phyloP scores from a whole-genome alignment of 495 filamentous ascomycete species.

The Penicillium robsamsonii region DNA sequence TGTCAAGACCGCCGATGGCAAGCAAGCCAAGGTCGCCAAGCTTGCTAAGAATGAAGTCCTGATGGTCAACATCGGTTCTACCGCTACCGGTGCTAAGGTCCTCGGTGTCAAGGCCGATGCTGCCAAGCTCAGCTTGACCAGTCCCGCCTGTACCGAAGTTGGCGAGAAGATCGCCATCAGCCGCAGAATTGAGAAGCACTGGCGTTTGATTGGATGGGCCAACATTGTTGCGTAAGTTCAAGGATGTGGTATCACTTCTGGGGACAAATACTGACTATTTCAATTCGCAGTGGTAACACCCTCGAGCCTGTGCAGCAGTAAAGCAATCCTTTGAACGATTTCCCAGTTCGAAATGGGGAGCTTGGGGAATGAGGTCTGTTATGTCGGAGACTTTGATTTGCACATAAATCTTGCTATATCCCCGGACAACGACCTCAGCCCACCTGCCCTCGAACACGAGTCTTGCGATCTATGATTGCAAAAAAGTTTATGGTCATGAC shows the following conservation, averaged over 20 bases:
- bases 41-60: constrained; percentile 93
- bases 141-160: constrained; percentile 87
- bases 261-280: constrained; percentile 20
- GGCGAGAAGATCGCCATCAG: constrained; percentile 97
- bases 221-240: constrained; percentile 74
- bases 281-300: constrained; percentile 46
- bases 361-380: constrained; percentile 11
- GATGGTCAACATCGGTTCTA: constrained; percentile 99
- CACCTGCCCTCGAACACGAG: constrained; percentile 15
- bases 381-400: constrained; percentile 7
- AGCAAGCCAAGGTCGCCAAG: constrained; percentile 98
- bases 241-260: not conserved
- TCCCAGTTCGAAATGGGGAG: constrained; percentile 17
- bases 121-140: constrained; percentile 84
- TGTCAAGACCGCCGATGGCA: constrained; percentile 96
- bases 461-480: constrained; percentile 25
- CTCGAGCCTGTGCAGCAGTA: constrained; percentile 53
- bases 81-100: constrained; percentile 93
- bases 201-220: constrained; percentile 97
- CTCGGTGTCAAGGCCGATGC: constrained; percentile 95
- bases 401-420: constrained; percentile 6
- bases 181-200: constrained; percentile 98
- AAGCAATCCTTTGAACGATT: constrained; percentile 20
- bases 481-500: constrained; percentile 38
- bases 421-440: constrained; percentile 11